A percentile compares a stretch with the other conserved stretches of the same genome.
phyloP scores from a whole-genome alignment of 1,284 basidiomycete genomes.

The Ceratobasidium theobromae region DNA sequence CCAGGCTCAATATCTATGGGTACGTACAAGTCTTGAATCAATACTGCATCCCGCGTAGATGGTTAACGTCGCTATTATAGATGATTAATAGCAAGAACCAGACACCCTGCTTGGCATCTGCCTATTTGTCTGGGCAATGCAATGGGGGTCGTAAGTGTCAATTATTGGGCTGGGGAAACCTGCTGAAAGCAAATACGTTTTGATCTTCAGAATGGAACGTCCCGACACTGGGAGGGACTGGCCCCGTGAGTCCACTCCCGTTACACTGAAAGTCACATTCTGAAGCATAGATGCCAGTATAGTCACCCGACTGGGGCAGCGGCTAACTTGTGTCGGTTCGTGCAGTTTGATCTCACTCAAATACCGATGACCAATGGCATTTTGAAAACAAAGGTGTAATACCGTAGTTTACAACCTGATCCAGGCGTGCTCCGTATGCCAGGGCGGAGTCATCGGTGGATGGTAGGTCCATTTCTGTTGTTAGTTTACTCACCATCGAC shows the following conservation, averaged over 20 bases:
- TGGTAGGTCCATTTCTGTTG: background rate
- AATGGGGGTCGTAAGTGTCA: constrained; percentile 28
- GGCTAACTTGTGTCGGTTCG: constrained; percentile 30
- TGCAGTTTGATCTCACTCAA: no score
- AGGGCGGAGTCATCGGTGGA: constrained; percentile 28
- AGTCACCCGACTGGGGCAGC: constrained; percentile 1
- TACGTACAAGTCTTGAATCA: no score
- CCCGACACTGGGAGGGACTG: constrained; percentile 1
- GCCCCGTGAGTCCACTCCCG: constrained; percentile 13
- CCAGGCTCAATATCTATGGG: constrained; percentile 19
- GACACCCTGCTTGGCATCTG: constrained; percentile 34
- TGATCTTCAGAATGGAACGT: constrained; percentile 28
- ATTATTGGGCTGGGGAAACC: no score
- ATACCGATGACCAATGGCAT: no score
- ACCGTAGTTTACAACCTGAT: constrained; percentile 34
- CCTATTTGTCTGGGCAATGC: constrained; percentile 33
- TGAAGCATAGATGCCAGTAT: constrained; percentile 17
- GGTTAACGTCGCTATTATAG: constrained; percentile 1
- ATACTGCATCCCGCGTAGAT: no score
- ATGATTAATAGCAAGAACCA: constrained; percentile 34
- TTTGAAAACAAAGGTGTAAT: constrained; percentile 35
- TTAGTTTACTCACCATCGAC: background rate
- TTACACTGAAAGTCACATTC: background rate
- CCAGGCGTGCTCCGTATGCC: constrained; percentile 34
- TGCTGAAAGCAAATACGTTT: no score